A percentile compares a stretch with the other conserved stretches of the same genome.
These are phyloP conservation scores for Sphaerobolus stellatus DNA, from an alignment of 1,284 basidiomycete genomes.

Conservation along the genomic window DNA sequence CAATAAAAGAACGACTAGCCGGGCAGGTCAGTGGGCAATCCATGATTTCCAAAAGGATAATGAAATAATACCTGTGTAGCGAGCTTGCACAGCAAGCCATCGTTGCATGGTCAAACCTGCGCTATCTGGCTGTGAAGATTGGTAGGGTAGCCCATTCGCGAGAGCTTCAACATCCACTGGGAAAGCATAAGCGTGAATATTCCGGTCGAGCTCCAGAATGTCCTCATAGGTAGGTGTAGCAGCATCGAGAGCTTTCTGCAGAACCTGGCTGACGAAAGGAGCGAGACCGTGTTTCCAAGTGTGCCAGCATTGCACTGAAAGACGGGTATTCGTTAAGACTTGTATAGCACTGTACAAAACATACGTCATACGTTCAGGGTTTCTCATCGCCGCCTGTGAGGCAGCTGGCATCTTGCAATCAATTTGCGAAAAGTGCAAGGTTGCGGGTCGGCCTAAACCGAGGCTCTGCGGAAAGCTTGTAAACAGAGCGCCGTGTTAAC, in stretches of 20 bases:
- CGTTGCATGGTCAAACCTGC: conserved; percentile 8
- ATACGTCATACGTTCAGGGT: neutral
- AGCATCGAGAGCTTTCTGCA: conserved; percentile 62
- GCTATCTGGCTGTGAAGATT: neutral
- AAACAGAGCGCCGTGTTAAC: neutral
- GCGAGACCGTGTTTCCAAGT: conserved; percentile 26
- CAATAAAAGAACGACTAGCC: conserved; percentile 58
- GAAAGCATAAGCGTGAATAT: conserved; percentile 39
- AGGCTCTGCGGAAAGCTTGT: conserved; percentile 1
- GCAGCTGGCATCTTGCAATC: conserved; percentile 11
- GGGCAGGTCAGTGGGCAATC: neutral
- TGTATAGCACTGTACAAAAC: neutral
- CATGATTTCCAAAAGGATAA: neutral
- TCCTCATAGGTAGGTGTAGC: conserved; percentile 69
- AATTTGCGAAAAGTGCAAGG: conserved; percentile 10
- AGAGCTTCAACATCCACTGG: conserved; percentile 11
- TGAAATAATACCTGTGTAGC: conserved; percentile 2
- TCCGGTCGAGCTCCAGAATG: conserved; percentile 73
- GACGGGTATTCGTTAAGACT: neutral
- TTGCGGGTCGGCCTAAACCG: conserved; percentile 9
- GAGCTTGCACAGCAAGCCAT: conserved; percentile 5
- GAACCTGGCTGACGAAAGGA: conserved; percentile 64
- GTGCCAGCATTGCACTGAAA: conserved; percentile 10
- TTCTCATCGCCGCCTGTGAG: conserved; percentile 2
- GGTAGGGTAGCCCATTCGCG: conserved; percentile 2